Conservation (phyloP, 225 moss, liverwort and hornwort species). For the Climacium dendroides region DNA sequence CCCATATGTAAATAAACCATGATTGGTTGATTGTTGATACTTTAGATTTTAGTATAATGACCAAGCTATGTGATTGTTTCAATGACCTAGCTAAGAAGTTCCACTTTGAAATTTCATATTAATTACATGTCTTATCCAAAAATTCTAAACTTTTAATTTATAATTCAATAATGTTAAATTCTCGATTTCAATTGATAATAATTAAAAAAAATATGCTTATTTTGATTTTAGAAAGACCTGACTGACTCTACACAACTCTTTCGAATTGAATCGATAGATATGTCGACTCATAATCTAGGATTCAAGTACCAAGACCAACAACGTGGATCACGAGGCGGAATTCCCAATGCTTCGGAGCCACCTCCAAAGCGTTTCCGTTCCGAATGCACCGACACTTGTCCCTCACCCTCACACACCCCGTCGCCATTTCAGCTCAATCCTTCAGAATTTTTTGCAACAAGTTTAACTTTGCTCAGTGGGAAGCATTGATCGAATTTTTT, state of each 20-base stretch:
- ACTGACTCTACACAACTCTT: background rate
- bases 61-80: rapidly evolving
- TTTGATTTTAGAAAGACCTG: too few species aligned
- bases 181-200: too few species aligned
- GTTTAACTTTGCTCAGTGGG: background rate
- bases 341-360: background rate
- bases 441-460: background rate
- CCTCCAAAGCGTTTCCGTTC: background rate
- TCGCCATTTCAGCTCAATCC: background rate
- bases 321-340: background rate
- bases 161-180: too few species aligned
- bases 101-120: background rate
- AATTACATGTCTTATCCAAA: background rate
- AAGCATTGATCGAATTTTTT: background rate
- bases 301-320: background rate
- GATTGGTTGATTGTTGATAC: background rate
- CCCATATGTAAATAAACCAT: rapidly evolving
- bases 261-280: background rate
- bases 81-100: rapidly evolving
- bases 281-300: background rate
- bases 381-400: background rate
- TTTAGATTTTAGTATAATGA: background rate
- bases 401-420: background rate
- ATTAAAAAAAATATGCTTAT: too few species aligned
- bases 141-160: too few species aligned